These are phyloP conservation scores for Colletotrichum camelliae DNA, from an alignment of 2,329 filamentous ascomycete genomes.

Conservation along the genomic window DNA sequence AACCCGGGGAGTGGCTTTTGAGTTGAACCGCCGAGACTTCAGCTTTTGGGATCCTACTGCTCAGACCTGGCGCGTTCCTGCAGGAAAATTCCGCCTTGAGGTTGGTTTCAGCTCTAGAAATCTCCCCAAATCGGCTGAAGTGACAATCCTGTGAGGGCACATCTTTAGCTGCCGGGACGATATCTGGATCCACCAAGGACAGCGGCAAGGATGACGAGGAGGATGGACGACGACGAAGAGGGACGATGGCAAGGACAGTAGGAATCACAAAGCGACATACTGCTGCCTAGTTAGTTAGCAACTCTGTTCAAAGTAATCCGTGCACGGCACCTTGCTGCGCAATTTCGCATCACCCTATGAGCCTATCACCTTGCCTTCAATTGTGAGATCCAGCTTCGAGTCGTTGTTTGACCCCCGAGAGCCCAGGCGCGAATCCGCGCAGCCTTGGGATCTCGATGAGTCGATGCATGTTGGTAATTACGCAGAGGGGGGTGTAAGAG, in stretches of 20 bases:
- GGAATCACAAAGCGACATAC: no score
- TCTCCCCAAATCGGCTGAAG: not conserved
- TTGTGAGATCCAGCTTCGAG: no score
- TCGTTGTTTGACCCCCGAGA: no score
- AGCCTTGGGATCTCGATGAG: not conserved
- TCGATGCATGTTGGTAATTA: not conserved
- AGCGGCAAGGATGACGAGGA: not conserved
- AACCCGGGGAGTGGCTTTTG: constrained; percentile 53
- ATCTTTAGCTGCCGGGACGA: not conserved
- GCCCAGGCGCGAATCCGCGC: no score
- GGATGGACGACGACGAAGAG: no score
- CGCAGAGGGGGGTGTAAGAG: not conserved
- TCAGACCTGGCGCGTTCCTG: constrained; percentile 65
- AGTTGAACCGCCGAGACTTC: constrained; percentile 64
- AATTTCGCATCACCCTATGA: not conserved
- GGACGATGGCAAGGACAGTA: no score
- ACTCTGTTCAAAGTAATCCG: no score
- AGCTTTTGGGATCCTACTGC: constrained; percentile 68
- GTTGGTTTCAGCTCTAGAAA: constrained; percentile 35
- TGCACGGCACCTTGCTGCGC: not conserved
- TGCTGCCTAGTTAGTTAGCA: no score
- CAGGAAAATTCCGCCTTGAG: constrained; percentile 43
- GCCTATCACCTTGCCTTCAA: not conserved
- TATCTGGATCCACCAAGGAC: not conserved
- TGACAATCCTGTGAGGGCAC: rapidly evolving